Conservation (phyloP, 164 flowering plant genomes). For the Aristolochia contorta region DNA sequence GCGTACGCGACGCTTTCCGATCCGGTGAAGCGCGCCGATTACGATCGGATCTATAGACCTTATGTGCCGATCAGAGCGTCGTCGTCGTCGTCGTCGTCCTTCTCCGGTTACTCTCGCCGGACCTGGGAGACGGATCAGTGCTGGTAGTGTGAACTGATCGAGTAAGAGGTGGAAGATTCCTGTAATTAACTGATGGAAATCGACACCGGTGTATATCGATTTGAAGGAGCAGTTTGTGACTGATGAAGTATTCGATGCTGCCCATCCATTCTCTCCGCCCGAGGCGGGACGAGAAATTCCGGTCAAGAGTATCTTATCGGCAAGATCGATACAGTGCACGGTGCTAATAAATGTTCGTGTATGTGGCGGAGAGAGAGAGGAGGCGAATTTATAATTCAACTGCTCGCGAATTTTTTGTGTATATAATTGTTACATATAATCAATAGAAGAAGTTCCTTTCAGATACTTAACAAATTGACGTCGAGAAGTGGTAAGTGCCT, state of each 20-base stretch:
- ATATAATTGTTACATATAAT: no score
- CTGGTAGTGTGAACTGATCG: slow-evolving; percentile 20
- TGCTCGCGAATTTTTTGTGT: no score
- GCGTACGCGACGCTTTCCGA: slow-evolving; percentile 35
- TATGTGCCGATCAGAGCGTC: not conserved
- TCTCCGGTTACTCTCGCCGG: slow-evolving; percentile 5
- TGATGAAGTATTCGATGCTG: not conserved
- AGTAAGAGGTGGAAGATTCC: not conserved
- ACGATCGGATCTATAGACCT: slow-evolving; percentile 15
- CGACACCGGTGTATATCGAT: not conserved
- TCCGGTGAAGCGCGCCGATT: slow-evolving; percentile 26
- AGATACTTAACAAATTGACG: no score
- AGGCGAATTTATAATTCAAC: no score
- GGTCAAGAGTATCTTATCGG: no score
- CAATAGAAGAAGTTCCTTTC: no score
- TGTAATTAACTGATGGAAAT: not conserved
- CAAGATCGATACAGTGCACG: no score
- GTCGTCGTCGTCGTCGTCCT: slow-evolving; percentile 1
- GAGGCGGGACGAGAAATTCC: no score
- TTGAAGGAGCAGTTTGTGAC: not conserved
- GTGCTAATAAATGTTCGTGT: no score
- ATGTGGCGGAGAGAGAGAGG: no score
- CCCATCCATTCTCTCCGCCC: no score
- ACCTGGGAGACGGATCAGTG: slow-evolving; percentile 44
- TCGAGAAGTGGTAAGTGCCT: no score